A percentile compares a stretch with the other conserved stretches of the same genome.
Conservation (phyloP, 2,329 filamentous ascomycete genomes). For the Lachnellula suecica region DNA sequence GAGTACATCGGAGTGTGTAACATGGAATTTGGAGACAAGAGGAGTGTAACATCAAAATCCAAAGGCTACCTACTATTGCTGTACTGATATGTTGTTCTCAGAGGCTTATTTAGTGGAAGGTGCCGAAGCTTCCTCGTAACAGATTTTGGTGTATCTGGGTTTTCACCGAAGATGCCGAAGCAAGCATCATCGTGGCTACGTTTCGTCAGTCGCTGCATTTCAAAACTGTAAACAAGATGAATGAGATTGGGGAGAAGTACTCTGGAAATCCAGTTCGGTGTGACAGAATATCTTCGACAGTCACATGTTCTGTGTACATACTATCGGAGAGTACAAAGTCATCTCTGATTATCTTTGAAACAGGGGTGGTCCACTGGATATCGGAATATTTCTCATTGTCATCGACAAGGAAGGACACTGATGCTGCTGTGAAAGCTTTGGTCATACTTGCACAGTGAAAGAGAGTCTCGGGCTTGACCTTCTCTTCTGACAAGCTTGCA, state of each 20-base stretch:
- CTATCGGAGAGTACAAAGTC: background rate
- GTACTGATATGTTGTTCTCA: slow-evolving; percentile 47
- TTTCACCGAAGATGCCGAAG: background rate
- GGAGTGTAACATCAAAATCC: too few relatives aligned
- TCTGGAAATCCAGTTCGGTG: slow-evolving; percentile 51
- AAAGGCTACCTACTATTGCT: too few relatives aligned
- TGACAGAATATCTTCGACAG: slow-evolving; percentile 52
- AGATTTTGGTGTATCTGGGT: background rate
- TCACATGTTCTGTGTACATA: slow-evolving; percentile 48
- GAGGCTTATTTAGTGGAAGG: slow-evolving; percentile 43
- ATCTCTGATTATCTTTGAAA: background rate
- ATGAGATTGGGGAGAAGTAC: too few relatives aligned
- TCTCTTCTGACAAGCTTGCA: slow-evolving; percentile 35
- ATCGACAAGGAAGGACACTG: slow-evolving; percentile 46
- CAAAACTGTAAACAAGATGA: too few relatives aligned
- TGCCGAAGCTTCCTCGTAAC: slow-evolving; percentile 40
- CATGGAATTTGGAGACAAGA: too few relatives aligned
- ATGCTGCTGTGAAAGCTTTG: slow-evolving; percentile 53
- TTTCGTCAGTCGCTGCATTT: too few relatives aligned
- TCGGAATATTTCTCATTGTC: slow-evolving; percentile 38
- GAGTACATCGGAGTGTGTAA: too few relatives aligned
- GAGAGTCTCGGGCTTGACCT: slow-evolving; percentile 47
- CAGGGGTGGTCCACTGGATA: slow-evolving; percentile 43
- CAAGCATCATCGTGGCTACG: slow-evolving; percentile 40
- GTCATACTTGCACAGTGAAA: slow-evolving; percentile 56